Evolutionary conservation across 1,284 basidiomycete species (phyloP), one percentile per base, ranked within the genome.

Genomic region (Moesziomyces aphidis): DNA sequence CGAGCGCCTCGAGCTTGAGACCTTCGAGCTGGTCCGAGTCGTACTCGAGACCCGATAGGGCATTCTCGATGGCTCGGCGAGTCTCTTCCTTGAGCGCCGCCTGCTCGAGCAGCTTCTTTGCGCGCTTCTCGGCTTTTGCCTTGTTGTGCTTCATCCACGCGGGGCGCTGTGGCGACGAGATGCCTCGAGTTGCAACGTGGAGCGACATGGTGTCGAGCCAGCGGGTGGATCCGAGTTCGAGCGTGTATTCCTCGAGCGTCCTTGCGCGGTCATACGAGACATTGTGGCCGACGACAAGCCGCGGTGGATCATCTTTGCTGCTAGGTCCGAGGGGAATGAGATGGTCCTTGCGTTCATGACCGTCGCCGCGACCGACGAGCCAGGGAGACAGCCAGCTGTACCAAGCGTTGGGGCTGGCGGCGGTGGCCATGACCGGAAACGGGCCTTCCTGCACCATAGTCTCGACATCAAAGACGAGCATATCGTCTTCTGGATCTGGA

Each of bases 341-440:
- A 47, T 95, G 95, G 50, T 89, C 87, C 1, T 89, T 87, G 50
- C 90, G 87, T 2, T 87, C 83, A 36, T 73, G 50, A 6, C 63
- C 48, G 5, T 72, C 55, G 3, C 90, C 88, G 71, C 91, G 89
- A 13, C 89, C 89, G 6, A 97, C 88, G 5, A 99, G 86, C 90
- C 94, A 96, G 0, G 96, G 96, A 1, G 93, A 95, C 62, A 97
- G 89, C 96, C 97, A 99, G 5, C 90, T 90, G 83, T 99, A 99
- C 95, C 96, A 99, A 1, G 91, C 91, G 42, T 90, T 90, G 19
- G 88, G 87, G 5, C 94, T 91, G 0, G 90, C 92, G 2, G 95
- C 95, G 61, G 91, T 93, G 0, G 97, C 95, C 88, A 99, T 92
- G 81, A 98, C 88, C 2, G 96, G 89, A 78, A 91, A 95, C 0